These are phyloP conservation scores for Klebsormidium nitens DNA, from an alignment of 139 green algal species.

Conservation along the genomic window DNA sequence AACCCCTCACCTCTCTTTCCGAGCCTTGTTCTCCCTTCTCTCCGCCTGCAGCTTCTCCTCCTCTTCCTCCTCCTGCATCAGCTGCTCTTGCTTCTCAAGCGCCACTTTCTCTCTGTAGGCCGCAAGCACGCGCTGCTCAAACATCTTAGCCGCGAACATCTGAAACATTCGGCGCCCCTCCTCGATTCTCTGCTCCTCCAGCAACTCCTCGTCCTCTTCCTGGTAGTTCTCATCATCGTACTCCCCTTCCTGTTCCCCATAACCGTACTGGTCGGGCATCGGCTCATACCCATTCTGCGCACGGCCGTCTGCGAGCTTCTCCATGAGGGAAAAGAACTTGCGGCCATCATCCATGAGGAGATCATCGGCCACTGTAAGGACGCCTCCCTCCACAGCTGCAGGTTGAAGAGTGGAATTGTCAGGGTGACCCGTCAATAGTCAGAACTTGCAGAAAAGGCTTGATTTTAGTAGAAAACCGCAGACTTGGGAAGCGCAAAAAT, in stretches of 20 bases:
- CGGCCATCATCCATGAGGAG: constrained; percentile 7
- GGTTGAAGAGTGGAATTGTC: too few relatives aligned
- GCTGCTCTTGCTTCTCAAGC: constrained; percentile 14
- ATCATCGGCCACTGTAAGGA: constrained; percentile 11
- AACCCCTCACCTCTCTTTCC: too few relatives aligned
- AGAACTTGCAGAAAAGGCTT: too few relatives aligned
- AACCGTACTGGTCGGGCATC: neutral
- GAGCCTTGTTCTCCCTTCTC: neutral
- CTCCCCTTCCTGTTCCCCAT: constrained; percentile 13
- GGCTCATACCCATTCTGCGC: neutral
- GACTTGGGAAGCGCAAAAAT: too few relatives aligned
- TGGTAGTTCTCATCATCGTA: constrained; percentile 4
- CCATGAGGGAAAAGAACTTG: constrained; percentile 15
- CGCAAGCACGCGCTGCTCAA: constrained; percentile 9
- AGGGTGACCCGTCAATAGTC: too few relatives aligned
- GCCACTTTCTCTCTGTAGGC: constrained; percentile 19
- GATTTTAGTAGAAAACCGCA: too few relatives aligned
- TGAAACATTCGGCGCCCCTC: constrained; percentile 19
- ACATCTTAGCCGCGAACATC: constrained; percentile 21
- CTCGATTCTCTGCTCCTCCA: constrained; percentile 27
- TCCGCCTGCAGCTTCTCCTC: neutral
- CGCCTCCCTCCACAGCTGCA: neutral
- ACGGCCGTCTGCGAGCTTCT: constrained; percentile 13
- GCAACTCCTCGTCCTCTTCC: constrained; percentile 11
- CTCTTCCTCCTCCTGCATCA: constrained; percentile 21